phyloP scores from a whole-genome alignment of 148 eudicot species.

The Fagopyrum esculentum region DNA sequence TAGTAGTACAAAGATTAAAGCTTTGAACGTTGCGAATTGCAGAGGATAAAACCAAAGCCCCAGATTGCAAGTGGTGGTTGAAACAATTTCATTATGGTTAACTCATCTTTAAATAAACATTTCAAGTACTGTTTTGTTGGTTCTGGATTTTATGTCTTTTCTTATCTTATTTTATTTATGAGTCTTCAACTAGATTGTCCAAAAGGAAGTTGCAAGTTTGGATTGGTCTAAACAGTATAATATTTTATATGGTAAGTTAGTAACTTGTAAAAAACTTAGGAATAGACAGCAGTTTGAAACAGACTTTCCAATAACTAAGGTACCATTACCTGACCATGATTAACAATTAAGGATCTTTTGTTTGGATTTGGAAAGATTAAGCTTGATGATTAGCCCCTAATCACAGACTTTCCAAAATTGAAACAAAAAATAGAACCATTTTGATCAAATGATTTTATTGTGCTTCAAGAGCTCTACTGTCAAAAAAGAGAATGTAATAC shows the following conservation, averaged over 20 bases:
- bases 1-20: neutral
- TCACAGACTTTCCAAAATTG: neutral
- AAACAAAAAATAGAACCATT: too few species aligned
- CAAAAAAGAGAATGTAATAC: neutral
- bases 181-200: neutral
- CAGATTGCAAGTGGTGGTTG: constrained; percentile 6
- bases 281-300: too few species aligned
- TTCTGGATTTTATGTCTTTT: neutral
- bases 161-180: too few species aligned
- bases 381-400: neutral
- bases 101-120: neutral
- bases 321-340: too few species aligned
- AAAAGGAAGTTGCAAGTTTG: neutral
- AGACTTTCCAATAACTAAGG: neutral
- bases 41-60: neutral
- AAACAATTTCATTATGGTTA: neutral
- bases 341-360: too few species aligned
- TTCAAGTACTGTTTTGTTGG: neutral
- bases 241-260: neutral
- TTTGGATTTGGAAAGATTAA: neutral
- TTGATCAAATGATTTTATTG: too few species aligned
- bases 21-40: neutral
- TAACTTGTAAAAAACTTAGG: neutral
- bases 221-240: neutral
- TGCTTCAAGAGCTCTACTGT: neutral